Percentiles rank a stretch among this genome's conserved stretches.
phyloP scores from a whole-genome alignment of 257 asterid species.

The Solanum chiquidenum region DNA sequence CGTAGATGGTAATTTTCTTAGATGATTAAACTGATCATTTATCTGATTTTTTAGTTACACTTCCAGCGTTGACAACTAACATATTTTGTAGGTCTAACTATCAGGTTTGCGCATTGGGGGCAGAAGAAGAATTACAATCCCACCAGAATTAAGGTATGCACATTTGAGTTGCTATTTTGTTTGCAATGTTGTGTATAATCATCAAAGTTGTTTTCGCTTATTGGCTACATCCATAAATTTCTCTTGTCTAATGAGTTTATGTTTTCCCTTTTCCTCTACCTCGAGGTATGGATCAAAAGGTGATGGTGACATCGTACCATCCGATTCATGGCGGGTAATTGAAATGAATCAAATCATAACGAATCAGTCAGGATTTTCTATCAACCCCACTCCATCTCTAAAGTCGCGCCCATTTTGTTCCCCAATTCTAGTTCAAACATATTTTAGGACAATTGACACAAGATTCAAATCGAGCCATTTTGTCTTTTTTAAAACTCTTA shows the following conservation, averaged over 20 bases:
- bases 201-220: too few relatives aligned
- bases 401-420: too few relatives aligned
- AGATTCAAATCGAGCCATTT: too few relatives aligned
- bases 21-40: neutral
- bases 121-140: constrained; percentile 78
- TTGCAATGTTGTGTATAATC: neutral
- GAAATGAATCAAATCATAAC: constrained; percentile 5
- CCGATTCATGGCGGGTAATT: constrained; percentile 68
- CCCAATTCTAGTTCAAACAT: too few relatives aligned
- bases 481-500: too few relatives aligned
- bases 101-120: constrained; percentile 91
- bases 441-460: too few relatives aligned
- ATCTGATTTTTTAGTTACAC: neutral
- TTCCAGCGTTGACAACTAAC: neutral
- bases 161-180: neutral
- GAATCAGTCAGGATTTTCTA: too few relatives aligned
- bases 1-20: neutral
- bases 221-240: neutral
- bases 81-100: neutral
- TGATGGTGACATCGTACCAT: constrained; percentile 43
- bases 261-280: neutral
- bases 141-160: constrained; percentile 28
- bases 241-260: neutral
- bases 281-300: constrained; percentile 31
- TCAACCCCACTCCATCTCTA: too few relatives aligned